phyloP scores from a whole-genome alignment of 2,329 filamentous ascomycete genomes.

The Claviceps quebecensis region DNA sequence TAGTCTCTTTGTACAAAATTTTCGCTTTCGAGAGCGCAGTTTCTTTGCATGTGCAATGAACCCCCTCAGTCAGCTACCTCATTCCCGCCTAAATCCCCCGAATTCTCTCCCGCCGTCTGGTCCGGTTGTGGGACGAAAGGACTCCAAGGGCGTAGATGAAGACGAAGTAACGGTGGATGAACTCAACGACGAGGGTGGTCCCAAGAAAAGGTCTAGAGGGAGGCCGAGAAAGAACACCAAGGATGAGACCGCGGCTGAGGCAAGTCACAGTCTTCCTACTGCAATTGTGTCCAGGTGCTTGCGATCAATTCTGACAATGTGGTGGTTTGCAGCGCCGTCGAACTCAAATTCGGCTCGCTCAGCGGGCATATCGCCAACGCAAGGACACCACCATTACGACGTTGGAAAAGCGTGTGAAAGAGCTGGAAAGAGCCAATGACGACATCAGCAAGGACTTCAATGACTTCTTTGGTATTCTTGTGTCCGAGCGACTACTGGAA shows the following conservation, averaged over 20 bases:
- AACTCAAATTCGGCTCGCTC: constrained; percentile 76
- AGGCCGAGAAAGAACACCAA: constrained; percentile 62
- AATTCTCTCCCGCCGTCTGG: background rate
- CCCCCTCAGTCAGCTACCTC: background rate
- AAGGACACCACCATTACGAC: constrained; percentile 71
- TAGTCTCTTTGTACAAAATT: background rate
- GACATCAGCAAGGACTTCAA: constrained; percentile 62
- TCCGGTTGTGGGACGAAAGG: background rate
- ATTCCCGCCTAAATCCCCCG: background rate
- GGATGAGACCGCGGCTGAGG: constrained; percentile 65
- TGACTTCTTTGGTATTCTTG: constrained; percentile 48
- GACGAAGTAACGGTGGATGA: constrained; percentile 6
- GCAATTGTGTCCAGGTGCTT: background rate
- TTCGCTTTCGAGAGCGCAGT: background rate
- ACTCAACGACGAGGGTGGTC: constrained; percentile 24
- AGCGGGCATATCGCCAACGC: constrained; percentile 69
- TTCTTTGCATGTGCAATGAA: background rate
- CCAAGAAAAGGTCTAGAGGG: constrained; percentile 51
- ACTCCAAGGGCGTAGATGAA: constrained; percentile 9
- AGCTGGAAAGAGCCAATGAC: constrained; percentile 54
- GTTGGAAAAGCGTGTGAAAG: constrained; percentile 55
- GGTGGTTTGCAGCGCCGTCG: constrained; percentile 51
- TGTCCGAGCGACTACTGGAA: constrained; percentile 43
- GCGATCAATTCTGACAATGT: background rate
- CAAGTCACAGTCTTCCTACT: constrained; percentile 30